Conservation (phyloP, 192 early-diverging fungal genomes). For the Umbelopsis vinacea region DNA sequence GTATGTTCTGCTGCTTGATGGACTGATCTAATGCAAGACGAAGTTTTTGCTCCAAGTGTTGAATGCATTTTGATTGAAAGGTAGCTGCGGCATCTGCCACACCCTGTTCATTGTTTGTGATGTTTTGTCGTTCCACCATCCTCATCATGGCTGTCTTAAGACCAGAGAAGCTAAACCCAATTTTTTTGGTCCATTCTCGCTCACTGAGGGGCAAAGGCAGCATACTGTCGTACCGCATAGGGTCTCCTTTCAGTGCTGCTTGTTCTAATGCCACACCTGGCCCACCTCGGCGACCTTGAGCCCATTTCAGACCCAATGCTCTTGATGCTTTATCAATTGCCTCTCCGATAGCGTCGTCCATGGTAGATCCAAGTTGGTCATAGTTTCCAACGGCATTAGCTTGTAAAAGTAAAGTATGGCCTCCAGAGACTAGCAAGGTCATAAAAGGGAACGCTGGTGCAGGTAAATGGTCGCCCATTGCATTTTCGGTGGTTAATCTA, state of each 20-base stretch:
- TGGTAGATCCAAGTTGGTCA: slow-evolving; percentile 65
- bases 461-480: slow-evolving; percentile 26
- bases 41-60: slow-evolving; percentile 69
- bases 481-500: slow-evolving; percentile 55
- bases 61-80: slow-evolving; percentile 65
- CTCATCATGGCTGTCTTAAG: slow-evolving; percentile 69
- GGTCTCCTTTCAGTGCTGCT: slow-evolving; percentile 57
- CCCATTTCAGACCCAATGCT: slow-evolving; percentile 68
- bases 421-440: slow-evolving; percentile 76
- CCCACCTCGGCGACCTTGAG: slow-evolving; percentile 64
- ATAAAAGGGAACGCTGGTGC: slow-evolving; percentile 68
- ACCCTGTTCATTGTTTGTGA: slow-evolving; percentile 37
- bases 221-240: slow-evolving; percentile 40
- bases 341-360: slow-evolving; percentile 79
- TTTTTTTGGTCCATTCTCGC: slow-evolving; percentile 47
- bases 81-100: slow-evolving; percentile 69
- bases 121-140: slow-evolving; percentile 48
- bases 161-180: slow-evolving; percentile 78
- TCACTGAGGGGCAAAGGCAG: slow-evolving; percentile 69
- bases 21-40: slow-evolving; percentile 56
- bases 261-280: slow-evolving; percentile 73
- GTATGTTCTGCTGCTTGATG: slow-evolving; percentile 28
- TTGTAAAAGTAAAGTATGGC: slow-evolving; percentile 70
- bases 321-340: slow-evolving; percentile 81
- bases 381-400: slow-evolving; percentile 63